A percentile compares a stretch with the other conserved stretches of the same genome.
Conservation (phyloP, 306 rosid genomes). For the Senna tora region DNA sequence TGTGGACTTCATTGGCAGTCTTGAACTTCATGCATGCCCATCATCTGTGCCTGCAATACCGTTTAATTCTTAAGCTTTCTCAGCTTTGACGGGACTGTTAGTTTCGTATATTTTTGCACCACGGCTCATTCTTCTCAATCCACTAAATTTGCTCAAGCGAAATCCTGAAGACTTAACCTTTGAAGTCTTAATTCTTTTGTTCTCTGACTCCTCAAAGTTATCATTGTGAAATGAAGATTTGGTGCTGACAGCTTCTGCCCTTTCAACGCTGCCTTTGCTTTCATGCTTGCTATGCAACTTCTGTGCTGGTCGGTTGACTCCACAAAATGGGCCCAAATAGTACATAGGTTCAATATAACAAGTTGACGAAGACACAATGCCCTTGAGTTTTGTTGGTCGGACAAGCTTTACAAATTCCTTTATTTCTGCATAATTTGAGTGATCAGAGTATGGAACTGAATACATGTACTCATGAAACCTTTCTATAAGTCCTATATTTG, state of each 20-base stretch:
- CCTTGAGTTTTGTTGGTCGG: conserved; percentile 59
- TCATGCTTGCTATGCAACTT: conserved; percentile 20
- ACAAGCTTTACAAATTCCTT: conserved; percentile 65
- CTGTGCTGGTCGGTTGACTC: conserved; percentile 43
- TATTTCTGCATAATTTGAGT: conserved; percentile 63
- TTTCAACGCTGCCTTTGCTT: conserved; percentile 44
- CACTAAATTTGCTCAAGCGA: conserved; percentile 48
- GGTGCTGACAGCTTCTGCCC: conserved; percentile 10
- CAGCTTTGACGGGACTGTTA: conserved; percentile 31
- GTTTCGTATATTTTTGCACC: conserved; percentile 57
- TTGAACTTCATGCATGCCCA: conserved; percentile 7
- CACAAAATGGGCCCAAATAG: conserved; percentile 61
- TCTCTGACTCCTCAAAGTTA: conserved; percentile 23
- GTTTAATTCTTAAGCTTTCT: background rate
- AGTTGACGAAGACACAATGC: conserved; percentile 65
- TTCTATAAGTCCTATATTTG: conserved; percentile 30
- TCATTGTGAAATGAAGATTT: conserved; percentile 18
- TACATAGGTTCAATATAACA: conserved; percentile 70
- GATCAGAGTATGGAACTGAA: conserved; percentile 76
- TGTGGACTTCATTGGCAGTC: conserved; percentile 23
- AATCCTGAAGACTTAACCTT: conserved; percentile 40
- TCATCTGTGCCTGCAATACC: conserved; percentile 11
- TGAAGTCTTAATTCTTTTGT: conserved; percentile 35
- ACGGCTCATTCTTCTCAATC: conserved; percentile 46
- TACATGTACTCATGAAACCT: conserved; percentile 54